These are phyloP conservation scores for Fistulifera pelliculosa DNA, from an alignment of 108 stramenopile genomes.

Conservation along the genomic window DNA sequence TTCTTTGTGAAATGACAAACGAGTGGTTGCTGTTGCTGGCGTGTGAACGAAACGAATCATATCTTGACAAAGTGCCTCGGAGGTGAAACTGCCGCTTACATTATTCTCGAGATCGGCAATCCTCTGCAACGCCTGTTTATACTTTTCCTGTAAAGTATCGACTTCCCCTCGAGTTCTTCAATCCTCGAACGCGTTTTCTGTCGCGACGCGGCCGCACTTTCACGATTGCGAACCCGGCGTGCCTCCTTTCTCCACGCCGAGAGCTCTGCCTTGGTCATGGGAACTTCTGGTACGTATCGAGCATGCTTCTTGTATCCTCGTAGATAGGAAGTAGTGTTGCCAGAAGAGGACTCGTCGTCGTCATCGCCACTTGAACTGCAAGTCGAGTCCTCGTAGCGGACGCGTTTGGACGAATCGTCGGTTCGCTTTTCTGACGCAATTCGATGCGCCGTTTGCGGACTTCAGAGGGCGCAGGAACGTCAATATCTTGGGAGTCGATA, in stretches of 20 bases:
- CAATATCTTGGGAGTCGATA: too few species aligned
- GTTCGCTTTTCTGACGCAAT: too few species aligned
- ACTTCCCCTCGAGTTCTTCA: conserved; percentile 66
- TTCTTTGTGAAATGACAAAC: not conserved
- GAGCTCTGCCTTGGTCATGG: conserved; percentile 73
- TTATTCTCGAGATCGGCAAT: conserved; percentile 24
- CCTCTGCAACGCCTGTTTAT: conserved; percentile 45
- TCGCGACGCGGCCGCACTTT: conserved; percentile 75
- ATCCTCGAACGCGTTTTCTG: conserved; percentile 72
- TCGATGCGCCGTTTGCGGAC: too few species aligned
- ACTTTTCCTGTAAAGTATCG: conserved; percentile 59
- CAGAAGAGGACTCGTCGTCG: not conserved
- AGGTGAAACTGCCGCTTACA: conserved; percentile 6
- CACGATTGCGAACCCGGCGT: conserved; percentile 76
- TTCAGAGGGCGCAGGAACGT: too few species aligned
- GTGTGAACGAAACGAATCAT: not conserved
- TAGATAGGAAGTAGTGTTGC: not conserved
- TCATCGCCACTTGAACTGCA: not conserved
- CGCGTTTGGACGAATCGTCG: too few species aligned
- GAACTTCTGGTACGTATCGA: conserved; percentile 76
- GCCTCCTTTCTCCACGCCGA: conserved; percentile 77
- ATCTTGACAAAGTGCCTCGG: conserved; percentile 19
- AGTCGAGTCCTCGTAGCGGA: too few species aligned
- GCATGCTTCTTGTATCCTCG: conserved; percentile 37
- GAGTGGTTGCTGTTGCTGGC: not conserved